These are phyloP conservation scores for Gossypium turneri DNA, from an alignment of 345 rosid species.

Conservation along the genomic window DNA sequence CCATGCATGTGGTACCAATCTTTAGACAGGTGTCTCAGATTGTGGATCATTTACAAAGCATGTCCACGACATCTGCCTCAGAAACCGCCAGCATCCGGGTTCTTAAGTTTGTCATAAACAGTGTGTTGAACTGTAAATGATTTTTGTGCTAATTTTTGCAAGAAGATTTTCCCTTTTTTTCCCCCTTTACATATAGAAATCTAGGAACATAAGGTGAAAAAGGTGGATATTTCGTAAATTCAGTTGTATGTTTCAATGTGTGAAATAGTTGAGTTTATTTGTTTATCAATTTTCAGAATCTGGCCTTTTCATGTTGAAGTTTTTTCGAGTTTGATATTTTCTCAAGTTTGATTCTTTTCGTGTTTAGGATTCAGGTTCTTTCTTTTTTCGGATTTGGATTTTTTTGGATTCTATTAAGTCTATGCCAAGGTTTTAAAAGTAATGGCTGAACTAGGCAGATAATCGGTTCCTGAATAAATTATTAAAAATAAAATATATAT, in stretches of 20 bases:
- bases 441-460: no score
- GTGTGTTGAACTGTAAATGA: constrained; percentile 48
- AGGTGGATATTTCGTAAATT: not conserved
- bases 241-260: constrained; percentile 16
- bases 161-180: constrained; percentile 21
- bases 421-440: no score
- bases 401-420: no score
- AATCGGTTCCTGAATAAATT: no score
- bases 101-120: constrained; percentile 55
- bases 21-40: constrained; percentile 64
- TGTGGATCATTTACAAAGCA: constrained; percentile 42
- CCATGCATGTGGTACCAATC: constrained; percentile 50
- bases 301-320: no score
- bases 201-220: constrained; percentile 19
- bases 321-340: no score
- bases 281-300: not conserved
- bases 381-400: no score
- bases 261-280: constrained; percentile 19
- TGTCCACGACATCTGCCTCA: constrained; percentile 33
- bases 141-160: constrained; percentile 31
- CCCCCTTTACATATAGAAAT: constrained; percentile 29
- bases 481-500: no score
- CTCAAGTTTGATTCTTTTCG: no score
- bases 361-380: no score
- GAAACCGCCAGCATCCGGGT: constrained; percentile 45